Percentiles rank a stretch among this genome's conserved stretches.
Evolutionary conservation across 371 early-diverging fungal species (phyloP).

Genomic region (Thermomucor indicae-seudaticae): DNA sequence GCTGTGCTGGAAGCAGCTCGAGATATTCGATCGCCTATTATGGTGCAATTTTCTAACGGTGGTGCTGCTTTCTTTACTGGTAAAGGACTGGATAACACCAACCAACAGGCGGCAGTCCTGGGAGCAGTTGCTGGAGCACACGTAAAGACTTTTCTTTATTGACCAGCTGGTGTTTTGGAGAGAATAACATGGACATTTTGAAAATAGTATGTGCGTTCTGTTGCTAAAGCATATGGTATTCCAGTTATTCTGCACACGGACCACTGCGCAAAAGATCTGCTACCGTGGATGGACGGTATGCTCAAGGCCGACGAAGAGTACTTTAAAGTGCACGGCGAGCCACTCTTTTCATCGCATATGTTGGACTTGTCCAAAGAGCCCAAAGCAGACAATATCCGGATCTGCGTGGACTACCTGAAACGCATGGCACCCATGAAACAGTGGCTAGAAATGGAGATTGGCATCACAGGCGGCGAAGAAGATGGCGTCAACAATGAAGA

Average conservation of each 20-base stretch:
- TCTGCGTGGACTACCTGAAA: conserved; percentile 79
- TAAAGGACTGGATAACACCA: conserved; percentile 83
- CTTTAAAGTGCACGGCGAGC: conserved; percentile 85
- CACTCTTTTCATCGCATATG: conserved; percentile 95
- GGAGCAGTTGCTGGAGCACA: conserved; percentile 90
- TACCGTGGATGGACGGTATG: conserved; percentile 93
- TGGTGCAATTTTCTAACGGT: conserved; percentile 91
- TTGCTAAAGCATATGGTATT: conserved; percentile 86
- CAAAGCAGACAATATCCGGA: conserved; percentile 86
- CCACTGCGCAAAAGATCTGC: conserved; percentile 92
- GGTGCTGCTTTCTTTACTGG: conserved; percentile 87
- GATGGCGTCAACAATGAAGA: conserved; percentile 88
- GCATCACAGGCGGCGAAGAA: conserved; percentile 93
- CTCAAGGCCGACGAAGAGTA: conserved; percentile 84
- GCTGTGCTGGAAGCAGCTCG: conserved; percentile 90
- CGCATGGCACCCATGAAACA: conserved; percentile 82
- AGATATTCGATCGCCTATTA: conserved; percentile 82
- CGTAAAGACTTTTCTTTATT: conserved; percentile 20
- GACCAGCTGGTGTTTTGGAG: background rate
- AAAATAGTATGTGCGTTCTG: conserved; percentile 67
- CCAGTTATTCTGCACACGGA: conserved; percentile 88
- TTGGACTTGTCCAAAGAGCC: conserved; percentile 86
- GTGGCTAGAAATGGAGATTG: conserved; percentile 92
- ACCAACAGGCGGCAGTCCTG: conserved; percentile 80
- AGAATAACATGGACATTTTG: background rate